phyloP scores from a whole-genome alignment of 2,329 filamentous ascomycete genomes.

The Ophiosphaerella korrae region DNA sequence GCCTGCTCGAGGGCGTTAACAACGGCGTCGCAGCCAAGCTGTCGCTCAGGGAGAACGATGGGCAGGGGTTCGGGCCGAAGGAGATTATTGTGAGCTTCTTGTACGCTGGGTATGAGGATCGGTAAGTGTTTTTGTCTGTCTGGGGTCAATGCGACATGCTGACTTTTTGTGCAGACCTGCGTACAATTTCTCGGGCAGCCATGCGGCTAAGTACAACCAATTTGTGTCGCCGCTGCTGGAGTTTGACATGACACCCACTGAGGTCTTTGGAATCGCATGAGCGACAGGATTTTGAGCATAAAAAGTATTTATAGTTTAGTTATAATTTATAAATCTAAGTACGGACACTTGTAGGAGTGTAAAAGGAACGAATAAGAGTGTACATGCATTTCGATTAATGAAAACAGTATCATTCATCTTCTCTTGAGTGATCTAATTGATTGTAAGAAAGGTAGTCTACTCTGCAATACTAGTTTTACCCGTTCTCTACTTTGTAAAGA shows the following conservation, averaged over 20 bases:
- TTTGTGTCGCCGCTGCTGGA: slow-evolving; percentile 16
- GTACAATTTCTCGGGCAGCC: slow-evolving; percentile 24
- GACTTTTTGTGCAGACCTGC: slow-evolving; percentile 10
- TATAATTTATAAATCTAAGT: no score
- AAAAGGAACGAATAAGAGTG: no score
- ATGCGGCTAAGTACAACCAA: slow-evolving; percentile 20
- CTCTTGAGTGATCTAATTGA: no score
- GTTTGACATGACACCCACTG: slow-evolving; percentile 19
- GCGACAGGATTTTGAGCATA: no score
- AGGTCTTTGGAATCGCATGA: slow-evolving; percentile 13
- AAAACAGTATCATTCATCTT: no score
- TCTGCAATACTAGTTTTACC: no score
- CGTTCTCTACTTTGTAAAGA: no score
- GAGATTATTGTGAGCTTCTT: slow-evolving; percentile 18
- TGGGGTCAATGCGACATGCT: background rate
- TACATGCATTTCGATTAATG: no score
- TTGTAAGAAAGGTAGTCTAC: no score
- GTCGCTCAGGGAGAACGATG: slow-evolving; percentile 2
- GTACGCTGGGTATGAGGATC: slow-evolving; percentile 9
- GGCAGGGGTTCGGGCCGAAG: slow-evolving; percentile 4
- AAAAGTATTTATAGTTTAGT: no score
- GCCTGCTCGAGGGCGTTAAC: slow-evolving; percentile 20
- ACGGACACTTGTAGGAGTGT: no score
- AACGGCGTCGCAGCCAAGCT: slow-evolving; percentile 22
- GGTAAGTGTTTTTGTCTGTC: slow-evolving; percentile 5